Evolutionary conservation across 495 filamentous ascomycete genomes (phyloP).

Genomic region (Neurospora africana): DNA sequence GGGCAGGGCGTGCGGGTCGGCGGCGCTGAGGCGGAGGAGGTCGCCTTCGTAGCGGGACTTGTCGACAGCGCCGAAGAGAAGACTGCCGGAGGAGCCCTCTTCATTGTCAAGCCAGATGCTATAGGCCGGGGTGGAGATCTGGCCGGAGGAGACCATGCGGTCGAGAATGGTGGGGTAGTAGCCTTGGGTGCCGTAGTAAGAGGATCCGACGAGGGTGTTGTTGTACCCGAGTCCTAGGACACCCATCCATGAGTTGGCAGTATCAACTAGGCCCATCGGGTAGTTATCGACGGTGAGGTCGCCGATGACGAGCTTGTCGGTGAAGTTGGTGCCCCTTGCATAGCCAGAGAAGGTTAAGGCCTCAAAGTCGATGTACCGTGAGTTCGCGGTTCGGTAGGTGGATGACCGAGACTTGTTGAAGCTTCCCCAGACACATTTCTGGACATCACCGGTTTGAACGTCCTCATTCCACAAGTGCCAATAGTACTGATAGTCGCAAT

Average conservation of each 20-base stretch:
- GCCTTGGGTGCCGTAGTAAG: constrained; percentile 4
- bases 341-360: constrained; percentile 60
- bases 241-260: constrained; percentile 49
- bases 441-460: neutral
- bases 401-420: constrained; percentile 52
- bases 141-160: constrained; percentile 49
- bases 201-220: constrained; percentile 37
- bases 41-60: constrained; percentile 58
- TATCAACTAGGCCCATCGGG: constrained; percentile 64
- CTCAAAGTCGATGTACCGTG: constrained; percentile 50
- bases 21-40: constrained; percentile 48
- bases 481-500: constrained; percentile 33
- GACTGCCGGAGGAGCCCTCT: constrained; percentile 52
- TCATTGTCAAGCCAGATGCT: constrained; percentile 68
- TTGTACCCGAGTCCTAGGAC: constrained; percentile 71
- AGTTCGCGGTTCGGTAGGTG: constrained; percentile 44
- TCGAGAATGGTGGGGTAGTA: constrained; percentile 61
- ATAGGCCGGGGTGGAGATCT: constrained; percentile 66
- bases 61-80: constrained; percentile 79
- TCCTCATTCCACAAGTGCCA: constrained; percentile 4
- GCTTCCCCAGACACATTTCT: constrained; percentile 16
- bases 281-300: constrained; percentile 47
- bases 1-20: constrained; percentile 21
- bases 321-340: constrained; percentile 58
- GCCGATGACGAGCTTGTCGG: constrained; percentile 56